phyloP scores from a whole-genome alignment of 1,139 yeast species.

The Magnusiomyces suaveolens region DNA sequence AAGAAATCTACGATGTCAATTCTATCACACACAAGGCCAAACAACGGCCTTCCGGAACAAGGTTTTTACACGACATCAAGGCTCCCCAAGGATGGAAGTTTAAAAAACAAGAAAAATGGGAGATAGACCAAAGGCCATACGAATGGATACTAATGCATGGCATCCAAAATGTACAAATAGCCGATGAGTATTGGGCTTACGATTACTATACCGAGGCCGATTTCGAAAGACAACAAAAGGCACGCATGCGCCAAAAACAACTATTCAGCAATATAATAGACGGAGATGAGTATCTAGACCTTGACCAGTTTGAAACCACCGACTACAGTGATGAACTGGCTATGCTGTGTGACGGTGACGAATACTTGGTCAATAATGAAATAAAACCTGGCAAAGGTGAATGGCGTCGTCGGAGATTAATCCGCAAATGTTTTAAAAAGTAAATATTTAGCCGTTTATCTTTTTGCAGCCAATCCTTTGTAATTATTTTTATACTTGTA shows the following conservation, averaged over 20 bases:
- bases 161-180: constrained; percentile 28
- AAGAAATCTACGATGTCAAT: constrained; percentile 42
- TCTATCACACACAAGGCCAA: constrained; percentile 48
- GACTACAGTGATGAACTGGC: background rate
- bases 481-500: too few relatives aligned
- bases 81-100: constrained; percentile 76
- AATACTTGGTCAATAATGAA: constrained; percentile 5
- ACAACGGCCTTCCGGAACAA: constrained; percentile 58
- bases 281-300: background rate
- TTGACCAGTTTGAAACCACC: background rate
- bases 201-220: constrained; percentile 27
- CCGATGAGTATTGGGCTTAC: constrained; percentile 38
- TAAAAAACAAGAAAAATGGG: constrained; percentile 55
- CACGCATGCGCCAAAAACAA: constrained; percentile 18
- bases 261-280: background rate
- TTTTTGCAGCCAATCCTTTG: too few relatives aligned
- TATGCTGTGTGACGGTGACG: constrained; percentile 1
- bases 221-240: background rate
- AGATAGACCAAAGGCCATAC: constrained; percentile 44
- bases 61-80: constrained; percentile 43
- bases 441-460: too few relatives aligned
- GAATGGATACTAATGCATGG: constrained; percentile 47
- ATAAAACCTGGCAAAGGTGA: constrained; percentile 25
- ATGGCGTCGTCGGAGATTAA: constrained; percentile 36
- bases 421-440: constrained; percentile 29